A percentile compares a stretch with the other conserved stretches of the same genome.
These are phyloP conservation scores for Populus tomentosa DNA, from an alignment of 441 rosid species.

Conservation along the genomic window DNA sequence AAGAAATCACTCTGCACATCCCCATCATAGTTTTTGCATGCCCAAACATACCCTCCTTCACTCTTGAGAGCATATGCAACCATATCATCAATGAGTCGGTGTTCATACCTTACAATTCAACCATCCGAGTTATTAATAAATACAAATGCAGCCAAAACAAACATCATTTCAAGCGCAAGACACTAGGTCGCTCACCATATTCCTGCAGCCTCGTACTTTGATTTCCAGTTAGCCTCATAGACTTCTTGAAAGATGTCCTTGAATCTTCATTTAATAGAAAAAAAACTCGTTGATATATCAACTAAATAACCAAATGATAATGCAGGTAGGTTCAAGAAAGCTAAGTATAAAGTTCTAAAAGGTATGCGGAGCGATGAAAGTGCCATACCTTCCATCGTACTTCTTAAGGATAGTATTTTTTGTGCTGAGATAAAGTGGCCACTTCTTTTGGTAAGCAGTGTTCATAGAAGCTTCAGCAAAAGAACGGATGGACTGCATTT, in stretches of 20 bases:
- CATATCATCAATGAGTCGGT: no score
- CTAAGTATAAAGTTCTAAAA: no score
- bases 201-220: slow-evolving; percentile 76
- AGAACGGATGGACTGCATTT: slow-evolving; percentile 61
- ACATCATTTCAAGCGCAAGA: background rate
- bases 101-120: no score
- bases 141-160: background rate
- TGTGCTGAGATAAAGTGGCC: slow-evolving; percentile 94
- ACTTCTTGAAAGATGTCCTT: slow-evolving; percentile 90
- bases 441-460: slow-evolving; percentile 76
- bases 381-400: slow-evolving; percentile 78
- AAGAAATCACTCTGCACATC: slow-evolving; percentile 86
- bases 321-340: background rate
- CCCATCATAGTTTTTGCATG: no score
- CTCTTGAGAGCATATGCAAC: no score
- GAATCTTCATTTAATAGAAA: slow-evolving; percentile 39
- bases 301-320: background rate
- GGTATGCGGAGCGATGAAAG: background rate
- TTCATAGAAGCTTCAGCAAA: slow-evolving; percentile 86
- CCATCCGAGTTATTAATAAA: background rate
- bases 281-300: slow-evolving; percentile 5
- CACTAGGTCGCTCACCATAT: slow-evolving; percentile 43
- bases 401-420: slow-evolving; percentile 84
- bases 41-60: no score
- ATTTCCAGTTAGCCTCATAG: slow-evolving; percentile 64